Base-by-base conservation (phyloP, 495 filamentous ascomycete species). In the Talaromyces stipitatus region DNA sequence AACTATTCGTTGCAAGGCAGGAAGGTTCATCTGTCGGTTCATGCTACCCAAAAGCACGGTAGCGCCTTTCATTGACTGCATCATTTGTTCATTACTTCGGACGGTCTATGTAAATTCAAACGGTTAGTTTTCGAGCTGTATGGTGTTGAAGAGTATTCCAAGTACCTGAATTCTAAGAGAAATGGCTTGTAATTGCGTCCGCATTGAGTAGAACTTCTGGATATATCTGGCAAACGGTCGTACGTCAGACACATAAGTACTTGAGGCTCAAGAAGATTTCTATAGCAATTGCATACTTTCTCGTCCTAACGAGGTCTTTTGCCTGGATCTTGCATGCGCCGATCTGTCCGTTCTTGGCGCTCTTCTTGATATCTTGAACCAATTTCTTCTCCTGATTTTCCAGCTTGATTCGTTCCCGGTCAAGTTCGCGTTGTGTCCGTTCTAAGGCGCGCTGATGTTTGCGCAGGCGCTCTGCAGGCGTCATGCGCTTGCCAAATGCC, bases 321-420 rank as follows among this genome's bases (percentile, higher is more conserved):
- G 95, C 94, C 72, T 97, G 92, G 67, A 97, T 94, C 73, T 95
- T 94, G 67, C 91, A 90, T 3, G 95, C 90, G 16, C 90, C 92
- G 78, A 96, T 91, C 67, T 97, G 91, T 5, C 91, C 91, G 81
- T 92, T 95, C 72, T 97, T 95, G 28, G 94, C 94, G 62, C 89
- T 95, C 78, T 95, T 92, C 76, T 95, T 96, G 73, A 97, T 97
- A 66, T 97, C 91, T 57, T 85, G 77, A 11, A 97, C 84, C 14
- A 98, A 80, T 67, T 95, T 96, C 83, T 97, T 97, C 79, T 98
- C 94, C 63, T 97, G 94, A 56, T 95, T 92, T 71, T 97, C 95
- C 6, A 98, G 81, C 75, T 98, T 98, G 43, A 89, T 82, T 41
- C 92, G 83, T 69, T 96, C 91, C 46, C 95, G 85, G 62, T 98